A percentile compares a stretch with the other conserved stretches of the same genome.
Evolutionary conservation across 306 rosid genomes (phyloP).

Genomic region (Carpinus viminea): DNA sequence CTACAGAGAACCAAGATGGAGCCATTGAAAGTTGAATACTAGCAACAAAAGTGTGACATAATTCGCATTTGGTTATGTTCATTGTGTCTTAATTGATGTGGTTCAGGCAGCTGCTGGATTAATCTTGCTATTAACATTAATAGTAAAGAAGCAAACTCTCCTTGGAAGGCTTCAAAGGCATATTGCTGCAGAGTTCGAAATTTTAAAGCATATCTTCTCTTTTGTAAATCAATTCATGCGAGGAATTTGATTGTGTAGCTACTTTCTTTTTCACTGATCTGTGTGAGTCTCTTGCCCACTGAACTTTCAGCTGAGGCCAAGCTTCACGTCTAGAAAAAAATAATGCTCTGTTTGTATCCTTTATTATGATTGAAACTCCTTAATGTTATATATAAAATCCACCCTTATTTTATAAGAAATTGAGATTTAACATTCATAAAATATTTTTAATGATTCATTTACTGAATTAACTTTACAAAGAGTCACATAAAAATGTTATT

Average conservation of each 20-base stretch:
- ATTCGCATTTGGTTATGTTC: no score
- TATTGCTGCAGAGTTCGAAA: not conserved
- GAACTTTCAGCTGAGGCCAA: not conserved
- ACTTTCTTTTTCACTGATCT: not conserved
- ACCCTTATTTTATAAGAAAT: no score
- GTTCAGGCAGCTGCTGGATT: not conserved
- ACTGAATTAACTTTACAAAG: no score
- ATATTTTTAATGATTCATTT: no score
- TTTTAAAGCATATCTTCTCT: not conserved
- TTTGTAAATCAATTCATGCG: not conserved
- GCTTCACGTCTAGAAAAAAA: not conserved
- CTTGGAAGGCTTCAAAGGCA: not conserved
- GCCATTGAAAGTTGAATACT: no score
- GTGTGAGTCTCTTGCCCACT: not conserved
- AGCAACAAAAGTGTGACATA: no score
- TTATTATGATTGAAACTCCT: not conserved
- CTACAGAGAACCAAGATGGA: no score
- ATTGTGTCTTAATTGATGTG: no score
- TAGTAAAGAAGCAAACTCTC: not conserved
- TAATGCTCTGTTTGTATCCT: not conserved
- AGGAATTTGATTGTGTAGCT: not conserved
- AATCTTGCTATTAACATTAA: not conserved
- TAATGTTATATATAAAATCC: no score
- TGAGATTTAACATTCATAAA: no score
- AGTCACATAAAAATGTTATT: no score